phyloP scores from a whole-genome alignment of 345 rosid genomes.

The Aquilaria sinensis region DNA sequence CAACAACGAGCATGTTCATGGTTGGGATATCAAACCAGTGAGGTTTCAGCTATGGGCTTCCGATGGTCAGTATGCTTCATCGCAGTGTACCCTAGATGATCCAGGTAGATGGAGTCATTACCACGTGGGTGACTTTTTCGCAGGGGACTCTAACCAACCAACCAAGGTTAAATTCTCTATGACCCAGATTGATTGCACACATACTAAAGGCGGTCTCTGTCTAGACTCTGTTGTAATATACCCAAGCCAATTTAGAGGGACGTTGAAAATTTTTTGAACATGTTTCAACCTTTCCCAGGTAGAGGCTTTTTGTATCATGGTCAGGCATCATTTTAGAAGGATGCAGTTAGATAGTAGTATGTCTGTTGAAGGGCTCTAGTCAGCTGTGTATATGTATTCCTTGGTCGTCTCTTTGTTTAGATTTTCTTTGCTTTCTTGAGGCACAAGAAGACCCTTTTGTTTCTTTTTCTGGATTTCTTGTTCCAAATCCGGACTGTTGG shows the following conservation, averaged over 20 bases:
- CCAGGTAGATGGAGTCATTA: constrained; percentile 72
- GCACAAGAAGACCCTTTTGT: no score
- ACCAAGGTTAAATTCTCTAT: constrained; percentile 70
- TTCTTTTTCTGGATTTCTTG: no score
- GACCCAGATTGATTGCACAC: constrained; percentile 98
- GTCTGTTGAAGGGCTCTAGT: no score
- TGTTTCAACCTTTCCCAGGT: constrained; percentile 16
- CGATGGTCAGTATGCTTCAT: constrained; percentile 71
- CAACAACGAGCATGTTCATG: constrained; percentile 73
- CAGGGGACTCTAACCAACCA: constrained; percentile 20
- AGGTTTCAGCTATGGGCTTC: constrained; percentile 84
- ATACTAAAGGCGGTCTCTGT: constrained; percentile 94
- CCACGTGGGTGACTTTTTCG: constrained; percentile 83
- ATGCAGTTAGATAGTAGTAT: no score
- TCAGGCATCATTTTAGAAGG: no score
- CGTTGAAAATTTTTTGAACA: constrained; percentile 51
- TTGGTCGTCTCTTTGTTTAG: no score
- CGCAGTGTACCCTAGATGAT: constrained; percentile 59
- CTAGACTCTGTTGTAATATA: constrained; percentile 68
- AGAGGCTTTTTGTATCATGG: no score
- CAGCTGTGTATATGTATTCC: no score
- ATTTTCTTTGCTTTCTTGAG: no score
- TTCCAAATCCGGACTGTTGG: no score
- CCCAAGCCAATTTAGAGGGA: constrained; percentile 58
- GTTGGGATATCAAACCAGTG: constrained; percentile 88